Conservation (phyloP, 768 basidiomycete genomes). For the Lactarius pseudohatsudake region DNA sequence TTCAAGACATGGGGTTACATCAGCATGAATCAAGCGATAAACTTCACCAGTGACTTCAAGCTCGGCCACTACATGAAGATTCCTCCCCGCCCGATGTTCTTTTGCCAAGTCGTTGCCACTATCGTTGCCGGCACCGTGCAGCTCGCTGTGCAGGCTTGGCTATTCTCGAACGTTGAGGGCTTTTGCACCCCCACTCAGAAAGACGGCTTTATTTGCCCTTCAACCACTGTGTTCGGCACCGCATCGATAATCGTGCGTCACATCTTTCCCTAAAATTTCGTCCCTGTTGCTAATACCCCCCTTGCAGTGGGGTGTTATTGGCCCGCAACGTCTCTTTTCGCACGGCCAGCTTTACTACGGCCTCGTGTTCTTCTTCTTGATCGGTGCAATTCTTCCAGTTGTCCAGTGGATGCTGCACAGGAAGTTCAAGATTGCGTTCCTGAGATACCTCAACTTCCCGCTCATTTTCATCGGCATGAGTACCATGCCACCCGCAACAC, state of each 20-base stretch:
- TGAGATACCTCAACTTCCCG: constrained; percentile 61
- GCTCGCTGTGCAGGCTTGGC: constrained; percentile 59
- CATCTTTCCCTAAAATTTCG: too few relatives aligned
- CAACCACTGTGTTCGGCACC: constrained; percentile 51
- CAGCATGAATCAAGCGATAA: constrained; percentile 63
- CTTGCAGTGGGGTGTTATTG: constrained; percentile 12
- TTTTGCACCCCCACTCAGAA: constrained; percentile 51
- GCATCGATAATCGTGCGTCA: constrained; percentile 23
- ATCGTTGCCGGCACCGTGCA: constrained; percentile 62
- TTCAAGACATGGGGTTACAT: constrained; percentile 85
- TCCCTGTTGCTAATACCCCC: neutral
- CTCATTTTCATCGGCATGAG: constrained; percentile 44
- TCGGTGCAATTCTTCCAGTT: constrained; percentile 63
- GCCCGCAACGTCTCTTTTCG: neutral
- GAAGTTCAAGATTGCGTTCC: constrained; percentile 26
- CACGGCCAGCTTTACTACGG: constrained; percentile 19
- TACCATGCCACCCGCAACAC: constrained; percentile 43
- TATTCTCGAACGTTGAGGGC: constrained; percentile 27
- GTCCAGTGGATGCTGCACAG: constrained; percentile 49
- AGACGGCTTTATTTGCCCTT: constrained; percentile 32
- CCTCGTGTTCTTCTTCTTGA: constrained; percentile 73
- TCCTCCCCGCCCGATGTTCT: constrained; percentile 72
- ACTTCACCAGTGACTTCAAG: constrained; percentile 75
- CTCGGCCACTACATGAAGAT: constrained; percentile 73
- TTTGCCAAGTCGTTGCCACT: constrained; percentile 52